phyloP scores from a whole-genome alignment of 768 basidiomycete species.

The Mycena leptocephala region DNA sequence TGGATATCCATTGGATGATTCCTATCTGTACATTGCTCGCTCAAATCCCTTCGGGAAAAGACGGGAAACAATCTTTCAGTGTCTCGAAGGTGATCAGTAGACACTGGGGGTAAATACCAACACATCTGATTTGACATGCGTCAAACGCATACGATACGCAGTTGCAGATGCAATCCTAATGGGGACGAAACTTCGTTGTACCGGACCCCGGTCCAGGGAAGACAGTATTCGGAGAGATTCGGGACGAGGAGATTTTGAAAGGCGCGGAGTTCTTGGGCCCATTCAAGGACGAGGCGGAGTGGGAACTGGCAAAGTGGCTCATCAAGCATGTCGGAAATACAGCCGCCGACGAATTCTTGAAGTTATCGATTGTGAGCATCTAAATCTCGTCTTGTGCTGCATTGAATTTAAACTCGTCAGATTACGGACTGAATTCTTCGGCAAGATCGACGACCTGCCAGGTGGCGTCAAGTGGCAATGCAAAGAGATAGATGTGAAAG shows the following conservation, averaged over 20 bases:
- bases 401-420: not conserved
- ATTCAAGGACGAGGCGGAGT: constrained; percentile 46
- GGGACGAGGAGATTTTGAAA: constrained; percentile 21
- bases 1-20: too few relatives aligned
- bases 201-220: not conserved
- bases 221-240: constrained; percentile 23
- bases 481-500: constrained; percentile 34
- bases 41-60: too few relatives aligned
- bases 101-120: too few relatives aligned
- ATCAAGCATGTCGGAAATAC: constrained; percentile 46
- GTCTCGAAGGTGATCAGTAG: too few relatives aligned
- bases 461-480: constrained; percentile 40
- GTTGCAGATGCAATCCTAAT: too few relatives aligned
- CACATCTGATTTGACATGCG: too few relatives aligned
- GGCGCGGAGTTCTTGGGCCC: constrained; percentile 40
- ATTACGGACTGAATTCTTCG: constrained; percentile 27
- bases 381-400: too few relatives aligned
- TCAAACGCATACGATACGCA: too few relatives aligned
- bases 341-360: constrained; percentile 39
- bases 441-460: constrained; percentile 40
- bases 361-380: not conserved
- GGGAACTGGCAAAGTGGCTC: constrained; percentile 52
- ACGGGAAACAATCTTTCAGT: too few relatives aligned
- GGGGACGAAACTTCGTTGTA: too few relatives aligned
- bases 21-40: too few relatives aligned